Evolutionary conservation across 2,329 filamentous ascomycete species (phyloP).

Genomic region (Aphanocladium album): DNA sequence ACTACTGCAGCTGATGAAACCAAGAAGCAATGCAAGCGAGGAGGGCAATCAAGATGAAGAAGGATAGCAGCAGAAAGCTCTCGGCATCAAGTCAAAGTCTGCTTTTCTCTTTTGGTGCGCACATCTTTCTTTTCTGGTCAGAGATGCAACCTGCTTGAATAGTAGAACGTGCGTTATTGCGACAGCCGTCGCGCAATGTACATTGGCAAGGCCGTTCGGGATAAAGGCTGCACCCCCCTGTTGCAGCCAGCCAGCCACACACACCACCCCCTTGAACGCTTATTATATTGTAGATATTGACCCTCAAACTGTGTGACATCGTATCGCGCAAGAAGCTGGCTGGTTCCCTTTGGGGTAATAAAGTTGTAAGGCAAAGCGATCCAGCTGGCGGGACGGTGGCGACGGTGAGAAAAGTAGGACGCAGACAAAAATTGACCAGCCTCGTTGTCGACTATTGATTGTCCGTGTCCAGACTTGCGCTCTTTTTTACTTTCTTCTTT

Average conservation of each 20-base stretch:
- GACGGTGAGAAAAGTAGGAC: neutral
- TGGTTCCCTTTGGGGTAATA: neutral
- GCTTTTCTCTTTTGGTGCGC: too few relatives aligned
- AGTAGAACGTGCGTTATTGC: neutral
- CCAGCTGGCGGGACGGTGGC: neutral
- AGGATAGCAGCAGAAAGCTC: neutral
- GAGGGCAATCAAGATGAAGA: neutral
- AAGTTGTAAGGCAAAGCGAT: neutral
- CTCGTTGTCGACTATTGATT: neutral
- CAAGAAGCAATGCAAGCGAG: neutral
- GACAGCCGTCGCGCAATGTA: neutral
- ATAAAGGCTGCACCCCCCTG: neutral
- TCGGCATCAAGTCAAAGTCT: neutral
- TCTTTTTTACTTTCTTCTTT: neutral
- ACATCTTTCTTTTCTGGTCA: too few relatives aligned
- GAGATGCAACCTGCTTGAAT: neutral
- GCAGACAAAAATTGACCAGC: neutral
- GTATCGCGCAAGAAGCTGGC: neutral
- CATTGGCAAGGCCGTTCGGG: neutral
- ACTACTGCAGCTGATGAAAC: neutral
- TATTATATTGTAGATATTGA: neutral
- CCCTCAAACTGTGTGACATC: slow-evolving; percentile 1
- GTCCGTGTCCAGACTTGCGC: neutral
- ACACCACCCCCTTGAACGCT: neutral
- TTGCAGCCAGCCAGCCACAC: neutral